These are phyloP conservation scores for Thermomucor indicae-seudaticae DNA, from an alignment of 371 early-diverging fungal species.

Conservation along the genomic window DNA sequence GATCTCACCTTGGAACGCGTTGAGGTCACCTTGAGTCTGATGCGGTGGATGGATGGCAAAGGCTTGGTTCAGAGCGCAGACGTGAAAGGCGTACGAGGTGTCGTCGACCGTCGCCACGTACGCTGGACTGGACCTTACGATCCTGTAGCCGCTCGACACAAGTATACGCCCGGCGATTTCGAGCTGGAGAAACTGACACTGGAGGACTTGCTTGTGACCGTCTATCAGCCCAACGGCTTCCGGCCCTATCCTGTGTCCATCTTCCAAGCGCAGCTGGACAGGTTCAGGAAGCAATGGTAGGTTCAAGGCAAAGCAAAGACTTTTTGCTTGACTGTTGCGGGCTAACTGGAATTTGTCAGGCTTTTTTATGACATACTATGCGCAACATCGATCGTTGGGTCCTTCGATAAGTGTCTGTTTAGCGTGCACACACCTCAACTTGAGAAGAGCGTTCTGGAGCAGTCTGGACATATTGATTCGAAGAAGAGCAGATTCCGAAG, in stretches of 20 bases:
- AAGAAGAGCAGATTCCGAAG: conserved; percentile 27
- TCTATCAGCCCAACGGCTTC: conserved; percentile 78
- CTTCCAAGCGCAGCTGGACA: conserved; percentile 78
- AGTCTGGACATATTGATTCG: conserved; percentile 41
- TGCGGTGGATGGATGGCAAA: conserved; percentile 90
- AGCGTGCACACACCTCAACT: conserved; percentile 84
- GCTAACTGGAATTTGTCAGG: conserved; percentile 17
- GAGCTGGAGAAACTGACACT: conserved; percentile 71
- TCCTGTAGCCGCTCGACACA: conserved; percentile 56
- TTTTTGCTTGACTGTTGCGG: too few species aligned
- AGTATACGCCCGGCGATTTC: conserved; percentile 79
- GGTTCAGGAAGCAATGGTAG: conserved; percentile 85
- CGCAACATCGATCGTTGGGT: conserved; percentile 88
- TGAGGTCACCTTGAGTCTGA: conserved; percentile 82
- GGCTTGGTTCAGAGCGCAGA: conserved; percentile 82
- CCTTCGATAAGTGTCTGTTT: conserved; percentile 92
- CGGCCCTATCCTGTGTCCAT: conserved; percentile 87
- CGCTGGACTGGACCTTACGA: conserved; percentile 67
- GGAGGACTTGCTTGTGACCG: conserved; percentile 64
- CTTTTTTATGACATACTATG: conserved; percentile 86
- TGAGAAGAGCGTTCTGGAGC: conserved; percentile 47
- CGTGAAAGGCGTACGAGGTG: conserved; percentile 87
- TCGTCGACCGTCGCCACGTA: conserved; percentile 84
- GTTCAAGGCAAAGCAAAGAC: neutral
- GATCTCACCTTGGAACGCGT: conserved; percentile 79